Percentiles rank a stretch among this genome's conserved stretches.
These are phyloP conservation scores for Magnolia changhungtana DNA, from an alignment of 164 flowering plant species.

Conservation along the genomic window DNA sequence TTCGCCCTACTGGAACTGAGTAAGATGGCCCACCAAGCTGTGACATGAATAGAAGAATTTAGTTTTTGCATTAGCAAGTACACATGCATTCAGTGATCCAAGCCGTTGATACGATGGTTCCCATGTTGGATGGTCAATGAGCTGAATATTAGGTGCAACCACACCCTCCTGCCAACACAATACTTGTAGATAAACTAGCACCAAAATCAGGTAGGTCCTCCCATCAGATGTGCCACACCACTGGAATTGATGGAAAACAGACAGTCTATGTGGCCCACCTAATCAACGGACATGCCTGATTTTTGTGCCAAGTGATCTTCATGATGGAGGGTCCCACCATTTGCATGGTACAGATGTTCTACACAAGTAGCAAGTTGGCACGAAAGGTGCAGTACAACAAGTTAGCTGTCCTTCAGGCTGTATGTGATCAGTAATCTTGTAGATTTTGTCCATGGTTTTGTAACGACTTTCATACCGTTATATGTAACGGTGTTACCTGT, in stretches of 20 bases:
- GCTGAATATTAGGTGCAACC: neutral
- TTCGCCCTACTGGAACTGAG: neutral
- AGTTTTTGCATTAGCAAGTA: neutral
- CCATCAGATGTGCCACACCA: neutral
- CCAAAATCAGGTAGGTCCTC: no score
- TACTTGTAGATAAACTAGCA: neutral
- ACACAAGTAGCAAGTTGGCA: no score
- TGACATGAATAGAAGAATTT: neutral
- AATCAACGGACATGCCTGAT: no score
- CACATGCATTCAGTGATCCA: neutral
- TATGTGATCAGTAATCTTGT: no score
- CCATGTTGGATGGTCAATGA: neutral
- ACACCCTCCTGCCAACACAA: neutral
- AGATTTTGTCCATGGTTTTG: neutral
- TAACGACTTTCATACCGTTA: no score
- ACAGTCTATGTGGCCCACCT: neutral
- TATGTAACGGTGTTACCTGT: no score
- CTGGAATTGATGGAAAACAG: neutral
- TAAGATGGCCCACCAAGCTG: slow-evolving; percentile 1
- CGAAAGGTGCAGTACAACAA: no score
- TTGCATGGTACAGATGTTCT: no score
- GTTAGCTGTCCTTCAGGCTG: no score
- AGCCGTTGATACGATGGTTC: no score
- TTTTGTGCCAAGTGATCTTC: no score
- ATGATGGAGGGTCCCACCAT: no score